Evolutionary conservation across 164 flowering plant genomes (phyloP), one percentile per base, ranked within the genome.

Genomic region (Paratinospora sagittata): DNA sequence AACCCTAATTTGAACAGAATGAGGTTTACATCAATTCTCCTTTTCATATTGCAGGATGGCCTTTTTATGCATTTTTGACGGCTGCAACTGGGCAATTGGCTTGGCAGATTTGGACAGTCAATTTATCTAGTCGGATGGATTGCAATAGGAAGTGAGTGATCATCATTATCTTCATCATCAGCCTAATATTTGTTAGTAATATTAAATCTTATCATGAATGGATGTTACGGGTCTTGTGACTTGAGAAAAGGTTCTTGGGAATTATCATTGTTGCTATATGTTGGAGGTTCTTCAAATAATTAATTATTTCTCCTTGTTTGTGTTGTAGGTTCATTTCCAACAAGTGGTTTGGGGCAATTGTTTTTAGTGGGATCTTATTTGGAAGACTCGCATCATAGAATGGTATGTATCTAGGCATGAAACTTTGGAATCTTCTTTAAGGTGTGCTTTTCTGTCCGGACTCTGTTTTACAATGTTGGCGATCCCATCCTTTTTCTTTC

Each of bases 341-440:
- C 70, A 90, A 92, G 81, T 94, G 98, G 98, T 90, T 92, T 82
- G 98, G 98, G 41, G 97, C 92, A 45, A 70, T 92, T 65, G 67
- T 92, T 27, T 92, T 85, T 75, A 76, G 88, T 11, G 97, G 95
- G 66, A 87, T 88, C 72, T 70, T 92, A 45, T 75, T 85, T 66
- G 98, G 97, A 75, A 85, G 81, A 74, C 83, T 90, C 63, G 72
- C 77, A 27, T 78, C 85, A 55, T 88, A 66, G 41, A 65, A 6
- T 34, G 63, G 52, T n/a, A 52, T 52, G 58, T 16, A 13, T 52
- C 23, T 16, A 52, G 21, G 5, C 21, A 16, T 16, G 16, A n/a
- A n/a, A 52, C 21, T 52, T 19, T 39, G 16, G n/a, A 52, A 16
- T 52, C 58, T 52, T 13, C 58, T 47, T 17, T 47, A 10, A 39